Base-by-base conservation (phyloP, 768 basidiomycete species). In the Kwoniella botswanensis region DNA sequence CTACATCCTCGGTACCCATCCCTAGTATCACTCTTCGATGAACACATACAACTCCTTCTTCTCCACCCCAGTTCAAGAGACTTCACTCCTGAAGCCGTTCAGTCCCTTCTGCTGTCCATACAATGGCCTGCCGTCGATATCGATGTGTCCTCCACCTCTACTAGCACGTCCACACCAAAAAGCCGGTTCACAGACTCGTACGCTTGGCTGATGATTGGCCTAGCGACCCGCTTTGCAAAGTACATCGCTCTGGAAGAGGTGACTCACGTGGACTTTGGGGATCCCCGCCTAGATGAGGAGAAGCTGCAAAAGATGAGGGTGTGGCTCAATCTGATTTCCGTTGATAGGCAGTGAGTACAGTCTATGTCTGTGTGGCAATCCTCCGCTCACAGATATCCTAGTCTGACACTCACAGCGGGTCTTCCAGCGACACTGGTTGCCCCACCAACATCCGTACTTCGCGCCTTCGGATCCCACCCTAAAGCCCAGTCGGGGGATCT, bases 121-220 rank as follows among this genome's bases (percentile, higher is more conserved):
- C 46, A 50, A 18, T 50, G 46, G 46, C 46, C 46, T 18, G 46
- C 46, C 2, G 46, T 50, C 46, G 46, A 50, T 6, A 50, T 50
- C 18, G 46, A 50, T 18, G 4, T 18, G 18, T 50, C 46, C 46
- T 18, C 12, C 46, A 50, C 46, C 12, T 50, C 46, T 1, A 35
- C 6, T 35, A 4, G 35, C 35, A 35, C 35, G 35, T 35, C 35
- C 35, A 35, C 35, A 35, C 46, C 46, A 50, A 50, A 50, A 10
- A 50, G 46, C 46, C 46, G 46, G 46, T 50, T 50, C 46, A 50
- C 46, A 50, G 46, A 50, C 46, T 50, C 46, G 46, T 50, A 50
- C 18, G 46, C 46, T 50, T 50, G 46, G 46, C 12, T 50, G 13
- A 50, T 50, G 46, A 50, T 50, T 50, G 46, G 46, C 12, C 46